Base-by-base conservation (phyloP, 441 rosid species). In the Populus tomentosa region DNA sequence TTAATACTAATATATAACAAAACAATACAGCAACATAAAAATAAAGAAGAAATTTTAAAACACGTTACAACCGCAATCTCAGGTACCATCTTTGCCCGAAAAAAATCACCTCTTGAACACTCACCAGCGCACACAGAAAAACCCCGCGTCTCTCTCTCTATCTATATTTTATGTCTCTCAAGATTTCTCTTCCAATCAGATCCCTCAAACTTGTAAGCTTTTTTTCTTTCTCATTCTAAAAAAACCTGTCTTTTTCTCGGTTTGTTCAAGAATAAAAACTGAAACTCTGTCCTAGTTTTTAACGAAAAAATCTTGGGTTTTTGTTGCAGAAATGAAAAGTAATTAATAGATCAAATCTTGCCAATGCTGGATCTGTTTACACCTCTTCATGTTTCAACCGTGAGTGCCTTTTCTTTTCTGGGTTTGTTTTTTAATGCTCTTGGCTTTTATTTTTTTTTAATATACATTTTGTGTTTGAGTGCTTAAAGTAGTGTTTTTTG, bases 141-240 rank as follows among this genome's bases (percentile, higher is more conserved):
- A 30, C 78, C 61, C 82, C 80, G 81, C 80, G 66, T 76, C 21
- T 66, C 53, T 53, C 61, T 53, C 61, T 53, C 20, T 53, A 20
- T 53, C 53, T 11, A 53, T 53, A 16, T 53, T 53, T 5, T 5
- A 16, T 6, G 8, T 85, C 88, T 72, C 83, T 86, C 88, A 78
- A 78, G 84, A 85, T 85, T 82, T 77, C 80, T 81, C 80, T 77
- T 46, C 86, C 88, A 85, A 85, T 82, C 88, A 74, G 70, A 77
- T 82, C 86, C 46, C 80, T 63, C 70, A 13, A 67, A 10, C 79
- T 13, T 36, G 21, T 66, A 56, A 69, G 74, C 28, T 21, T 69
- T 69, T 67, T 38, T 73, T 62, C 30, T 30, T 3, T 26, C 70
- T 79, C 74, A 69, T 70, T 76, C 71, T 71, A 72, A 67, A 23